Evolutionary conservation across 1,284 basidiomycete genomes (phyloP).

Genomic region (Anthracocystis setariae): DNA sequence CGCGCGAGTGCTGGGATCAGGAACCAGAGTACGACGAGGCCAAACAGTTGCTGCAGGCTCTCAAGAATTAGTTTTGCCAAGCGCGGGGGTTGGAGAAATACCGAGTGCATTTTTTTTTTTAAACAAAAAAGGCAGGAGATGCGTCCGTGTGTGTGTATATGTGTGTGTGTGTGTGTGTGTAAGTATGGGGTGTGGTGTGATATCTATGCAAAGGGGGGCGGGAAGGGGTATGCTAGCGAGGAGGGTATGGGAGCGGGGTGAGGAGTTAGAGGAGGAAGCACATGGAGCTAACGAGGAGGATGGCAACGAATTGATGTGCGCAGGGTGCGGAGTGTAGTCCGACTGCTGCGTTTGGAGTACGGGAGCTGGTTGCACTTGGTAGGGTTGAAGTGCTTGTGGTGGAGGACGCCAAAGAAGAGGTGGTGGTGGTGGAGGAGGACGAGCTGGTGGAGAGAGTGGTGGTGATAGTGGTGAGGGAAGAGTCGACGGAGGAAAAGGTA

Average conservation of each 20-base stretch:
- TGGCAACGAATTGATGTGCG: no score
- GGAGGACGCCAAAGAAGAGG: constrained; percentile 7
- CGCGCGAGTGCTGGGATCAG: constrained; percentile 78
- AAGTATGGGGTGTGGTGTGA: neutral
- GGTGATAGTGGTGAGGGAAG: constrained; percentile 8
- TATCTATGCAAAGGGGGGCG: neutral
- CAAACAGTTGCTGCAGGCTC: constrained; percentile 69
- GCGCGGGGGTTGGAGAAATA: no score
- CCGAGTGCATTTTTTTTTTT: no score
- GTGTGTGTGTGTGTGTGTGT: neutral
- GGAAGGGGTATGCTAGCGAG: neutral
- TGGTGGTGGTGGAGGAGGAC: constrained; percentile 8
- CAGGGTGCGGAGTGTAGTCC: no score
- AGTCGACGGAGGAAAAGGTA: constrained; percentile 25
- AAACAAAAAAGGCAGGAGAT: no score
- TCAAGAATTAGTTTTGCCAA: constrained; percentile 20
- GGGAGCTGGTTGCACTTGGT: constrained; percentile 7
- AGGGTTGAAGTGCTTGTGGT: neutral
- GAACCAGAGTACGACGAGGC: constrained; percentile 84
- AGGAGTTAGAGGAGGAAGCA: constrained; percentile 39
- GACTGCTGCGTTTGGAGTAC: constrained; percentile 13
- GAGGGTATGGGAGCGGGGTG: neutral
- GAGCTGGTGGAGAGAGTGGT: constrained; percentile 5
- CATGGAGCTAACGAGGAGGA: constrained; percentile 29
- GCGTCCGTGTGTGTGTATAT: no score